phyloP scores from a whole-genome alignment of 768 basidiomycete genomes.

The Suillus clintonianus region DNA sequence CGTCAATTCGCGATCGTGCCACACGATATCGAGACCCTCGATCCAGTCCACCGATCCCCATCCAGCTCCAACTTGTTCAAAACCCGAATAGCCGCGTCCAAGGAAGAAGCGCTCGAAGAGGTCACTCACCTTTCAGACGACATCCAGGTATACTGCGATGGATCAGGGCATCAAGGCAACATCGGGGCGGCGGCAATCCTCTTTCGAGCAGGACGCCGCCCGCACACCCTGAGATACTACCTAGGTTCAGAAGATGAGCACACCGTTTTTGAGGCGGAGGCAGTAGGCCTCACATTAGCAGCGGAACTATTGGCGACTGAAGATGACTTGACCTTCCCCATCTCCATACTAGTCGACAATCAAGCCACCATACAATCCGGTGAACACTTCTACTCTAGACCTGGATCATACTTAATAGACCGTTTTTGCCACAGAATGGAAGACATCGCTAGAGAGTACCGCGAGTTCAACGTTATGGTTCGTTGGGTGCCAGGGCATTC shows the following conservation, averaged over 20 bases:
- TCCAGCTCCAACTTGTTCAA: not conserved
- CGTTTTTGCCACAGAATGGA: not conserved
- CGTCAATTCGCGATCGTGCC: not conserved
- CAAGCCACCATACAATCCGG: slow-evolving; percentile 12
- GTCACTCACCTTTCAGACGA: not conserved
- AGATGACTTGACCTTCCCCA: not conserved
- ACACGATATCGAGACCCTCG: not conserved
- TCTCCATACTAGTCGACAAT: slow-evolving; percentile 15
- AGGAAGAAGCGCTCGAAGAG: not conserved
- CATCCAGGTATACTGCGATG: slow-evolving; percentile 18
- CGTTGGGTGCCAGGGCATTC: slow-evolving; percentile 3
- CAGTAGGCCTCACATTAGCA: slow-evolving; percentile 11
- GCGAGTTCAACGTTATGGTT: not conserved
- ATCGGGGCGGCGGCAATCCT: slow-evolving; percentile 22
- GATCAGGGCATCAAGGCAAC: not conserved
- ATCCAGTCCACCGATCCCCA: not conserved
- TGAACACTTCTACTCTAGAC: not conserved
- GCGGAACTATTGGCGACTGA: slow-evolving; percentile 8
- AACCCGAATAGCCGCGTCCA: not conserved
- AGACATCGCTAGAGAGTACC: not conserved
- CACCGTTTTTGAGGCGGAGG: slow-evolving; percentile 22
- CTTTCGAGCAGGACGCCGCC: not conserved
- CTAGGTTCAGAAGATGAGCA: slow-evolving; percentile 12
- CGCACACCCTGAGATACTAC: slow-evolving; percentile 1
- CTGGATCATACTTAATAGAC: slow-evolving; percentile 1